Conservation (phyloP, 2,329 filamentous ascomycete species). For the Didymella keratinophila region DNA sequence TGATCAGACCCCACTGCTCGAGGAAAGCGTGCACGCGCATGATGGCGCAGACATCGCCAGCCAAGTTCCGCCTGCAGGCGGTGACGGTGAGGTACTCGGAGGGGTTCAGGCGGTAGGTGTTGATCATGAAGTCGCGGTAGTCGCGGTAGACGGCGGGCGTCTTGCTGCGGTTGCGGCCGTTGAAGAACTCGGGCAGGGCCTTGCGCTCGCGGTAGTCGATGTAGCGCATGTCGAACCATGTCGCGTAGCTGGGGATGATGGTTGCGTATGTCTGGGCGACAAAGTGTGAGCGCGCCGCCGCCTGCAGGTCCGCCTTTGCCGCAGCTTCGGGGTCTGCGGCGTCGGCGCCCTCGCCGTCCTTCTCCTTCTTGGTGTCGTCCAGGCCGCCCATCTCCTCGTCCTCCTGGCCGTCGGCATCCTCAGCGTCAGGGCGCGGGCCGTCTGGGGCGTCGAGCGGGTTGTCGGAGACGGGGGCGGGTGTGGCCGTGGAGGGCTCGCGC, state of each 20-base stretch:
- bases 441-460: constrained; percentile 75
- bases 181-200: constrained; percentile 97
- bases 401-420: constrained; percentile 67
- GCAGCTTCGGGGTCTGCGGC: constrained; percentile 61
- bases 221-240: constrained; percentile 97
- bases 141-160: constrained; percentile 97
- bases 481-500: constrained; percentile 65
- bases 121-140: constrained; percentile 99
- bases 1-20: constrained; percentile 98
- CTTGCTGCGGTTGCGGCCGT: constrained; percentile 97
- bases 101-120: constrained; percentile 96
- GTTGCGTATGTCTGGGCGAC: constrained; percentile 94
- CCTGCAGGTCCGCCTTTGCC: constrained; percentile 82
- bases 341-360: constrained; percentile 42
- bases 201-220: constrained; percentile 94
- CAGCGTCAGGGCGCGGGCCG: constrained; percentile 64
- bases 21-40: constrained; percentile 98
- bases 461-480: constrained; percentile 64
- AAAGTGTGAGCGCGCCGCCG: constrained; percentile 87
- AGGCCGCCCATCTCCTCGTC: constrained; percentile 72
- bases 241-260: constrained; percentile 95
- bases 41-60: constrained; percentile 97
- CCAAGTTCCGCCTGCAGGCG: constrained; percentile 91
- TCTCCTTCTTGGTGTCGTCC: constrained; percentile 51
- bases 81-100: constrained; percentile 97